Conservation (phyloP, 2,329 filamentous ascomycete species). For the Pestalotiopsis sp. region DNA sequence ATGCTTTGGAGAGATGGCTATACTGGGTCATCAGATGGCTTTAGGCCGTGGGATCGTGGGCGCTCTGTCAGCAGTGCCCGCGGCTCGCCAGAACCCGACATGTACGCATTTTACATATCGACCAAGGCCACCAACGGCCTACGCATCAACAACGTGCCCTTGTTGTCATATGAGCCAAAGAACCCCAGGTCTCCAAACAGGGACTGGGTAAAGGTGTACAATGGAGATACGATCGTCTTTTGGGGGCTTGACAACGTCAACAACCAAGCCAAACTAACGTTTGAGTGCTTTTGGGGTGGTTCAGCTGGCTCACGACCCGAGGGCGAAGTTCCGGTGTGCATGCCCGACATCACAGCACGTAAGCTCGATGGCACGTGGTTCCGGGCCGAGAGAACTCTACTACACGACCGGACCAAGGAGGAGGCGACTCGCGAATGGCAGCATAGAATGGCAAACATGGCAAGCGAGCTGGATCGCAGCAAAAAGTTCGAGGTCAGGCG, state of each 20-base stretch:
- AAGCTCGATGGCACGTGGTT: slow-evolving; percentile 53
- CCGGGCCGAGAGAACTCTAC: slow-evolving; percentile 47
- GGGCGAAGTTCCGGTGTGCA: slow-evolving; percentile 39
- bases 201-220: slow-evolving; percentile 71
- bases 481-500: slow-evolving; percentile 52
- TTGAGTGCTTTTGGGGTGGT: slow-evolving; percentile 60
- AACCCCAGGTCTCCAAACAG: slow-evolving; percentile 57
- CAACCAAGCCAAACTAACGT: slow-evolving; percentile 47
- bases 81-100: slow-evolving; percentile 41
- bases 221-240: slow-evolving; percentile 76
- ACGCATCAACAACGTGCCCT: slow-evolving; percentile 70
- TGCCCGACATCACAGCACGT: slow-evolving; percentile 40
- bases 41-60: slow-evolving; percentile 57
- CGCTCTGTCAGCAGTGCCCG: slow-evolving; percentile 39
- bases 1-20: slow-evolving; percentile 73
- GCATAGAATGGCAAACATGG: slow-evolving; percentile 43
- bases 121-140: slow-evolving; percentile 81
- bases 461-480: slow-evolving; percentile 52
- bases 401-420: slow-evolving; percentile 42
- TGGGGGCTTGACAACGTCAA: slow-evolving; percentile 56
- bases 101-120: slow-evolving; percentile 73
- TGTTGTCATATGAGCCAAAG: slow-evolving; percentile 60
- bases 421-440: slow-evolving; percentile 49
- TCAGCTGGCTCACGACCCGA: slow-evolving; percentile 46
- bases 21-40: slow-evolving; percentile 55